Conservation (phyloP, 768 basidiomycete genomes). For the Coprinellus micaceus region DNA sequence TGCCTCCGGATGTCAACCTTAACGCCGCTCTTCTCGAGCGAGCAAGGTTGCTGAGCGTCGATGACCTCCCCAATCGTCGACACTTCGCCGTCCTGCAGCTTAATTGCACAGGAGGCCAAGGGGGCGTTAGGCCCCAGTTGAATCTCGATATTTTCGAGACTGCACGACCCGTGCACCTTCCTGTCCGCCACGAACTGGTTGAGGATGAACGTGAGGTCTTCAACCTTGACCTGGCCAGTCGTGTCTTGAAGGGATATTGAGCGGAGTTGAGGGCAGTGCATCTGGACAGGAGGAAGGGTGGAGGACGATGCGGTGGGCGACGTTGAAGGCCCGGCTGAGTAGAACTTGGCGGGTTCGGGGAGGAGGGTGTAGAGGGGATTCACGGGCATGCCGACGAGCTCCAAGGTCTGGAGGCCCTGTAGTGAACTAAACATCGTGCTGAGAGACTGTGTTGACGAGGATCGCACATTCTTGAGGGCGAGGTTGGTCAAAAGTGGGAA, state of each 20-base stretch:
- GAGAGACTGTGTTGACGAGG: conserved; percentile 26
- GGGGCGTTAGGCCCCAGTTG: conserved; percentile 21
- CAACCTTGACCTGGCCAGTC: conserved; percentile 19
- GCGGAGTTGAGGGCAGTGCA: conserved; percentile 31
- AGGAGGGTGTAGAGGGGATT: conserved; percentile 29
- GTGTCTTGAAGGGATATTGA: conserved; percentile 29
- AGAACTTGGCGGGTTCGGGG: background rate
- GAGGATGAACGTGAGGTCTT: conserved; percentile 26
- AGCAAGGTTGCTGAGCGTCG: conserved; percentile 16
- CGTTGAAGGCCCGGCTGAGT: background rate
- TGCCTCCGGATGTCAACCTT: background rate
- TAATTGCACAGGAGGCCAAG: conserved; percentile 13
- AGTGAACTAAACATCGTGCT: conserved; percentile 30
- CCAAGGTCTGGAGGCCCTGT: conserved; percentile 27
- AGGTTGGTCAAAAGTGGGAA: conserved; percentile 36
- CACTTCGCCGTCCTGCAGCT: conserved; percentile 14
- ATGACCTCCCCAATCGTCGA: conserved; percentile 16
- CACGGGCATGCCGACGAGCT: conserved; percentile 33
- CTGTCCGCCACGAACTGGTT: conserved; percentile 23
- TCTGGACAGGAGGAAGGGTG: conserved; percentile 8
- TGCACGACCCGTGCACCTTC: conserved; percentile 19
- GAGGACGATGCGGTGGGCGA: conserved; percentile 12
- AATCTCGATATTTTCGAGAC: conserved; percentile 28
- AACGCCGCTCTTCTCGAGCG: conserved; percentile 6
- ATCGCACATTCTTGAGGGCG: conserved; percentile 34